These are phyloP conservation scores for Lichtheimia ornata DNA, from an alignment of 371 early-diverging fungal species.

Conservation along the genomic window DNA sequence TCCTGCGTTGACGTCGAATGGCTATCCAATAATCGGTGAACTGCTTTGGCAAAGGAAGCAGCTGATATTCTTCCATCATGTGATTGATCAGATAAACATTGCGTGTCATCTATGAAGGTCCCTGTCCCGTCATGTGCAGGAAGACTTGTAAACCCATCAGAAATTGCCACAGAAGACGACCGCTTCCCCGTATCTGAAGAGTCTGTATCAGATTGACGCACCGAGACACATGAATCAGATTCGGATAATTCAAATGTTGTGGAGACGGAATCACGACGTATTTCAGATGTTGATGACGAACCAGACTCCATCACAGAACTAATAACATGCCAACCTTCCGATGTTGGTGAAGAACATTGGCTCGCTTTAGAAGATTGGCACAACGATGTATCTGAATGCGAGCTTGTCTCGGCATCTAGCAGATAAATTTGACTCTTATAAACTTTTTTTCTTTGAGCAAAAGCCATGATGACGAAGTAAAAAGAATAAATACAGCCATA, in stretches of 20 bases:
- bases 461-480: too few species aligned
- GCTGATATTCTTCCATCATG: slow-evolving; percentile 22
- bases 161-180: slow-evolving; percentile 7
- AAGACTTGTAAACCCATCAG: slow-evolving; percentile 21
- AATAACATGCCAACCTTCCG: slow-evolving; percentile 49
- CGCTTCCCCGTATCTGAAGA: slow-evolving; percentile 24
- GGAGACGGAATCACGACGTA: slow-evolving; percentile 11
- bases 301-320: slow-evolving; percentile 21
- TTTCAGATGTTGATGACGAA: slow-evolving; percentile 6
- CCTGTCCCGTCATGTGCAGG: slow-evolving; percentile 55
- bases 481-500: too few species aligned
- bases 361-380: too few species aligned
- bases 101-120: slow-evolving; percentile 33
- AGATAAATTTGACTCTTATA: too few species aligned
- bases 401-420: too few species aligned
- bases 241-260: slow-evolving; percentile 31
- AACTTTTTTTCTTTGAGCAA: too few species aligned
- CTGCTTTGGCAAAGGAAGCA: slow-evolving; percentile 19
- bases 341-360: too few species aligned
- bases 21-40: slow-evolving; percentile 13
- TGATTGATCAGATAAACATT: slow-evolving; percentile 15
- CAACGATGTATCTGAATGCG: too few species aligned
- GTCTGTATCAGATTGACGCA: slow-evolving; percentile 38
- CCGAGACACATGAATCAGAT: slow-evolving; percentile 28
- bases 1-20: too few species aligned